Percentiles rank a stretch among this genome's conserved stretches.
These are phyloP conservation scores for Daldinia concentrica DNA, from an alignment of 495 filamentous ascomycete species.

Conservation along the genomic window DNA sequence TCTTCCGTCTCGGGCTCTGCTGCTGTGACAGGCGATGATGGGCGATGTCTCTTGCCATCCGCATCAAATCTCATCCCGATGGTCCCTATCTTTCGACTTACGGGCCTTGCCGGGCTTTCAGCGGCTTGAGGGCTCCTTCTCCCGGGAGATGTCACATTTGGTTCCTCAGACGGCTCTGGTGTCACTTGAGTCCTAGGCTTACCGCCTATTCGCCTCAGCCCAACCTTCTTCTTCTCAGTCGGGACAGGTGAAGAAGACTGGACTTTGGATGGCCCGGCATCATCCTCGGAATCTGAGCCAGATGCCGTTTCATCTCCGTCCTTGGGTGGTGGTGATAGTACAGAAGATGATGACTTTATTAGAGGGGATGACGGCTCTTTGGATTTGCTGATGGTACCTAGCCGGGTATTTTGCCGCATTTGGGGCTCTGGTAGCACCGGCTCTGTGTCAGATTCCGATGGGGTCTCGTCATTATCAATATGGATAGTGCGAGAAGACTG, in stretches of 20 bases:
- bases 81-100: constrained; percentile 44
- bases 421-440: constrained; percentile 9
- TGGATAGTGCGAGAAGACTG: constrained; percentile 40
- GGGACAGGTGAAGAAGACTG: constrained; percentile 34
- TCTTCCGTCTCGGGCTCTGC: constrained; percentile 45
- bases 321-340: constrained; percentile 19
- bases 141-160: constrained; percentile 34
- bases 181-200: constrained; percentile 35
- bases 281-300: constrained; percentile 42
- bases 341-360: constrained; percentile 14
- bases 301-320: constrained; percentile 56
- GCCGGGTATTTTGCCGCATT: constrained; percentile 12
- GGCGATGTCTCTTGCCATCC: constrained; percentile 33
- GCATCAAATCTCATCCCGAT: constrained; percentile 47
- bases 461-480: constrained; percentile 43
- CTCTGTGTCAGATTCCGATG: constrained; percentile 41
- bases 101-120: constrained; percentile 38
- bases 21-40: constrained; percentile 17
- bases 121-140: constrained; percentile 26
- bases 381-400: constrained; percentile 35
- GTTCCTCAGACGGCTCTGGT: constrained; percentile 40
- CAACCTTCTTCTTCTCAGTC: constrained; percentile 38
- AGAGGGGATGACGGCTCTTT: constrained; percentile 21
- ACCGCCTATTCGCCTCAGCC: constrained; percentile 58
- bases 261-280: neutral